These are phyloP conservation scores for Agaricus subrufescens DNA, from an alignment of 768 basidiomycete species.

Conservation along the genomic window DNA sequence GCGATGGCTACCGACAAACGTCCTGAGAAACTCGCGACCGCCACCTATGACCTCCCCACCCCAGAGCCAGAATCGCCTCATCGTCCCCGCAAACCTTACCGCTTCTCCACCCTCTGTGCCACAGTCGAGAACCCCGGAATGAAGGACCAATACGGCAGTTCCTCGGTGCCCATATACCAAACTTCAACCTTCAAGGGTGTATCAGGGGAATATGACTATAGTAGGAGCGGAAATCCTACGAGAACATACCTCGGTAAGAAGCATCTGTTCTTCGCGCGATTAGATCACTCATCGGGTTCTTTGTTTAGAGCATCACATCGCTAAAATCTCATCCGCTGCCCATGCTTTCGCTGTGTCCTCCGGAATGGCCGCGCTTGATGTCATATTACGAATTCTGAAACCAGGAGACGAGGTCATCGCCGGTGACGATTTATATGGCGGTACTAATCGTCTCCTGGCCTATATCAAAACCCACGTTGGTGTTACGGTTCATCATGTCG, in stretches of 20 bases:
- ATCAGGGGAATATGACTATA: conserved; percentile 86
- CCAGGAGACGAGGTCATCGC: conserved; percentile 95
- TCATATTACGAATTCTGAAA: conserved; percentile 90
- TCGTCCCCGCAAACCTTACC: conserved; percentile 66
- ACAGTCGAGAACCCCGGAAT: conserved; percentile 88
- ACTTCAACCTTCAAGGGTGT: conserved; percentile 97
- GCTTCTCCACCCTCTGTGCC: conserved; percentile 88
- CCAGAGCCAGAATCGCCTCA: conserved; percentile 79
- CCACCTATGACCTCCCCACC: conserved; percentile 59
- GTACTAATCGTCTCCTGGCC: conserved; percentile 90
- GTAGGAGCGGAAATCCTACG: conserved; percentile 94
- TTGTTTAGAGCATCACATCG: conserved; percentile 85
- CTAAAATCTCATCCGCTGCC: conserved; percentile 89
- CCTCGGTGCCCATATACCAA: conserved; percentile 96
- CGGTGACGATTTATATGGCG: conserved; percentile 96
- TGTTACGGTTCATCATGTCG: conserved; percentile 88
- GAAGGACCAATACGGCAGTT: conserved; percentile 95
- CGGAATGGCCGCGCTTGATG: conserved; percentile 97
- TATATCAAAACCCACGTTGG: conserved; percentile 88
- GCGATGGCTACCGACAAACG: not conserved
- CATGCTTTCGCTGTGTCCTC: conserved; percentile 93
- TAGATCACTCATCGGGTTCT: conserved; percentile 6
- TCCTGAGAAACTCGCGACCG: not conserved
- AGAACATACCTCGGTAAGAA: conserved; percentile 81
- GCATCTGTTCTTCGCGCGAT: conserved; percentile 15